Base-by-base conservation (phyloP, 306 rosid species). In the Vigna radiata region DNA sequence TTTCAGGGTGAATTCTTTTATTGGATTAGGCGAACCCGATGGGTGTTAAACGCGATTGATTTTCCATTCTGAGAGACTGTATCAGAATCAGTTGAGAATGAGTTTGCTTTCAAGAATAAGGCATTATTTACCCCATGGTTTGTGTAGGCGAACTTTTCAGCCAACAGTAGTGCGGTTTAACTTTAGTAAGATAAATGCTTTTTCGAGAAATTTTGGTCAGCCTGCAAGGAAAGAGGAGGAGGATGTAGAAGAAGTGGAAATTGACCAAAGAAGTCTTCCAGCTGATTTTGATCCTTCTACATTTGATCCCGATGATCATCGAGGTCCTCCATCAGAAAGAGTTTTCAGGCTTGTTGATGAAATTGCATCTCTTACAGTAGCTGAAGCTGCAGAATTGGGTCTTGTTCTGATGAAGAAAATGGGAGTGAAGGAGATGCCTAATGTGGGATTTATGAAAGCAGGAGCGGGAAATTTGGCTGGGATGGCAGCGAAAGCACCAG, bases 261-360 rank as follows among this genome's bases (percentile, higher is more conserved):
- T 91, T 82, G 97, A 94, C 67, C 98, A 94, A 68, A 87, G 91
- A 79, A 89, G 91, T 68, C 98, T 94, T 76, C 98, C 98, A 2
- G 89, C 97, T 78, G 96, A 94, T 87, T 94, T 90, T 36, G 96
- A 94, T 79, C 94, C 90, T 17, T 89, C 91, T 48, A 89, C 91
- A 56, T 94, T 94, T 67, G 92, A 94, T 85, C 96, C 96, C 19
- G 76, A 90, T 0, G 75, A 90, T 81, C 93, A 92, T 82, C 93
- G 96, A 0, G 86, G 96, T 82, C 98, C 98, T 79, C 98, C 97
- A 78, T 82, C 88, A 0, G 91, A 83, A 62, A 89, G 90, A 56
- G 97, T 92, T 41, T 94, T 89, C 67, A 79, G 90, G 90, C 97
- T 94, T 3, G 88, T 91, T 5, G 96, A 94, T 81, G 98, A 91